Conservation (phyloP, 306 rosid species). For the Sophora flavescens region DNA sequence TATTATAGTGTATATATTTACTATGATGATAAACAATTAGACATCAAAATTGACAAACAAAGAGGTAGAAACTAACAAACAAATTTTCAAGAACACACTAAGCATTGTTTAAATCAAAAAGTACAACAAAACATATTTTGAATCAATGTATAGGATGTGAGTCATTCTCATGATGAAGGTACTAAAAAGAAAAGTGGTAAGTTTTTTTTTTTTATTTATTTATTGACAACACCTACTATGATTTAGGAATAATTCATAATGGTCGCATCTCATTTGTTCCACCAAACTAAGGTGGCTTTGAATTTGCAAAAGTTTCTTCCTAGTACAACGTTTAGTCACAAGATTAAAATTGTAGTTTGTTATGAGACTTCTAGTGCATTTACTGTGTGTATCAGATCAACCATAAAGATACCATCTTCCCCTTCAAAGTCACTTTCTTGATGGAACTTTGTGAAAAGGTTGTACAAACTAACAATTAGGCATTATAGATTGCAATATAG, state of each 20-base stretch:
- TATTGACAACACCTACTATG: not conserved
- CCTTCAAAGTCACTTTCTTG: conserved; percentile 16
- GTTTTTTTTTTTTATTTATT: not conserved
- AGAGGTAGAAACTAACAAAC: too few relatives aligned
- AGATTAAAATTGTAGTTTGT: conserved; percentile 5
- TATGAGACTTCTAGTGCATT: conserved; percentile 15
- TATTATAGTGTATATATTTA: too few relatives aligned
- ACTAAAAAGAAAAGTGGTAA: conserved; percentile 43
- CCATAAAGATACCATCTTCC: conserved; percentile 40
- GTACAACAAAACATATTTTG: too few relatives aligned
- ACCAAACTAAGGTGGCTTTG: conserved; percentile 1
- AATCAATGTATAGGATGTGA: conserved; percentile 48
- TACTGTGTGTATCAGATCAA: conserved; percentile 48
- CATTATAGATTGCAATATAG: too few relatives aligned
- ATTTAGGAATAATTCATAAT: conserved; percentile 25
- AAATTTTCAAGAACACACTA: too few relatives aligned
- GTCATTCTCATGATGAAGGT: conserved; percentile 39
- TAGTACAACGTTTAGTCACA: conserved; percentile 6
- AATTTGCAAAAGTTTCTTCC: too few relatives aligned
- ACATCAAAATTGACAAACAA: too few relatives aligned
- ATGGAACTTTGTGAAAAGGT: conserved; percentile 55
- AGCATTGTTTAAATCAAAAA: too few relatives aligned
- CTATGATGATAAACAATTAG: too few relatives aligned
- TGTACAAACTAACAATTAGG: not conserved
- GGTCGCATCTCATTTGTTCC: not conserved